Percentiles rank a stretch among this genome's conserved stretches.
Evolutionary conservation across 1,284 basidiomycete species (phyloP).

Genomic region (Malassezia sp.): DNA sequence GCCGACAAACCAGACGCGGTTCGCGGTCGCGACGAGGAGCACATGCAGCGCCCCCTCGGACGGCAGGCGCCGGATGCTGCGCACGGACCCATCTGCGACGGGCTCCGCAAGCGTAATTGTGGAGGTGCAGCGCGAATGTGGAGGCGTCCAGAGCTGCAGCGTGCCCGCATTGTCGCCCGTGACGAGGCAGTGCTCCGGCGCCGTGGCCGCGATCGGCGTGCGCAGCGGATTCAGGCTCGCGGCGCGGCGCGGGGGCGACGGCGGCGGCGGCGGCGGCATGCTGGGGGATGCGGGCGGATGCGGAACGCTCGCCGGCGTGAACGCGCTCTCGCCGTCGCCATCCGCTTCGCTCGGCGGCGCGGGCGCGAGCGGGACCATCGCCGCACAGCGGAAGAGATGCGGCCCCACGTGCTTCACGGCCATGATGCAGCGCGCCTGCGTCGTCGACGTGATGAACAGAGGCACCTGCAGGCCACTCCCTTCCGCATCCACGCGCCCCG

Average conservation of each 20-base stretch:
- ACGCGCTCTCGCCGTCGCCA: no score
- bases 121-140: not conserved
- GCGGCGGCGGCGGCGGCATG: not conserved
- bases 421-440: no score
- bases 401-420: no score
- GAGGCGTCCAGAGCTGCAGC: conserved; percentile 4
- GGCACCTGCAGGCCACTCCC: not conserved
- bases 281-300: not conserved
- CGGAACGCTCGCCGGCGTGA: not conserved
- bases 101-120: conserved; percentile 1
- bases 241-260: not conserved
- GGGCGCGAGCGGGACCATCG: not conserved
- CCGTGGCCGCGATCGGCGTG: no score
- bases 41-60: not conserved
- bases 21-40: conserved; percentile 7
- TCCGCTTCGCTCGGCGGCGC: not conserved
- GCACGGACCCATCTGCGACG: conserved; percentile 5
- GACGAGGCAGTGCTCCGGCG: not conserved
- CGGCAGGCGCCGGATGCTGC: not conserved
- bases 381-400: conserved; percentile 9
- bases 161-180: conserved; percentile 7
- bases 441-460: no score
- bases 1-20: conserved; percentile 14
- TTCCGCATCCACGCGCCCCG: not conserved
- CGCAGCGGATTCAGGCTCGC: no score